Evolutionary conservation across 768 basidiomycete species (phyloP).

Genomic region (Mycena indigotica): DNA sequence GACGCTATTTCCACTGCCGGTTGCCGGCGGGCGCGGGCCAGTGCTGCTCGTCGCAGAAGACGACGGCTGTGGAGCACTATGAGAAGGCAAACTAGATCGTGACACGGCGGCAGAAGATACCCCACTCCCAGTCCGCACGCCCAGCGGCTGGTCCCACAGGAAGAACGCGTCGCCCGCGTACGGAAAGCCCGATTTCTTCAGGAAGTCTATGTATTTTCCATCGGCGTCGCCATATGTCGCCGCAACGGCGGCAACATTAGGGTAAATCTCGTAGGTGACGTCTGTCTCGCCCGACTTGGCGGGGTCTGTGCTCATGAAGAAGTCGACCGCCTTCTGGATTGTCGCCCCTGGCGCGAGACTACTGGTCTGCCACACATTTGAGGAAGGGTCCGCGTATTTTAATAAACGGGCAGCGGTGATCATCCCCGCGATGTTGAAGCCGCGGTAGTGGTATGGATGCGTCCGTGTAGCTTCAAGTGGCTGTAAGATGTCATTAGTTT

Average conservation of each 20-base stretch:
- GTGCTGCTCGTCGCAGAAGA: too few relatives aligned
- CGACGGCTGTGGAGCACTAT: too few relatives aligned
- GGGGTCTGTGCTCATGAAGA: conserved; percentile 51
- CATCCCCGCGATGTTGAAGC: conserved; percentile 71
- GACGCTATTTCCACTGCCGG: too few relatives aligned
- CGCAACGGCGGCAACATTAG: conserved; percentile 58
- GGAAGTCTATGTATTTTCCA: conserved; percentile 52
- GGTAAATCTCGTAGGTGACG: conserved; percentile 52
- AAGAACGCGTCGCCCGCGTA: conserved; percentile 52
- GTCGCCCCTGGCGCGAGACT: conserved; percentile 42
- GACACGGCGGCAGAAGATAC: background rate
- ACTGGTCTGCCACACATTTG: conserved; percentile 51
- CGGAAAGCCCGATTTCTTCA: conserved; percentile 38
- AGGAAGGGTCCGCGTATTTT: conserved; percentile 44
- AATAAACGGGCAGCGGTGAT: conserved; percentile 62
- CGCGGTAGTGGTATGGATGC: conserved; percentile 66
- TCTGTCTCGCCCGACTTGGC: conserved; percentile 30
- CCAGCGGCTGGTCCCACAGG: conserved; percentile 57
- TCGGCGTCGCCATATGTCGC: conserved; percentile 60
- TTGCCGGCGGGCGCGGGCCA: too few relatives aligned
- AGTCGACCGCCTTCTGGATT: conserved; percentile 64
- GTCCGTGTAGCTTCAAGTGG: conserved; percentile 63
- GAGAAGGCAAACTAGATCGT: too few relatives aligned
- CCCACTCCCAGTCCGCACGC: too few relatives aligned
- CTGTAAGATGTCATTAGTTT: conserved; percentile 28